Conservation (phyloP, 352 stramenopile species). For the Phytophthora pseudosyringae region DNA sequence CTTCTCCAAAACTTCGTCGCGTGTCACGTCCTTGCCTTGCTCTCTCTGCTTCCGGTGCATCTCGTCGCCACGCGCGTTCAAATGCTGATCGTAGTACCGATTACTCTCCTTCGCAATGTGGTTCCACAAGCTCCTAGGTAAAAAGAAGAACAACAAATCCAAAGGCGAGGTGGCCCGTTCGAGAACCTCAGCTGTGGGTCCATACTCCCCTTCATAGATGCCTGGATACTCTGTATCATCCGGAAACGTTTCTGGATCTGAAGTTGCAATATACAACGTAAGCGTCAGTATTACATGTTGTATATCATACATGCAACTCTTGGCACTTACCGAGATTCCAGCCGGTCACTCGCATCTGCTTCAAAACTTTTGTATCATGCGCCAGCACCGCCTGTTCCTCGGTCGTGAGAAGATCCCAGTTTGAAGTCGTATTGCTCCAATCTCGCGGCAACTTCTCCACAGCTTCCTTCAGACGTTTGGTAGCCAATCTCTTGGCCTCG, state of each 20-base stretch:
- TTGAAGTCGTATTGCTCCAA: not conserved
- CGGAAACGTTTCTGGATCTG: slow-evolving; percentile 3
- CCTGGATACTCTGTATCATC: not conserved
- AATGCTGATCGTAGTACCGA: slow-evolving; percentile 21
- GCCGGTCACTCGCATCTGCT: slow-evolving; percentile 1
- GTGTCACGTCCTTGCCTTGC: not conserved
- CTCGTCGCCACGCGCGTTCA: slow-evolving; percentile 4
- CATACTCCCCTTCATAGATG: not conserved
- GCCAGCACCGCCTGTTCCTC: slow-evolving; percentile 1
- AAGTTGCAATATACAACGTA: slow-evolving; percentile 6
- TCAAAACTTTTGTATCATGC: too few relatives aligned
- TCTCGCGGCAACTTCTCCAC: not conserved
- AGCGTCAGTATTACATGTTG: slow-evolving; percentile 11
- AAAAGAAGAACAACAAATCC: slow-evolving; percentile 17
- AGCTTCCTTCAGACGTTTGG: not conserved
- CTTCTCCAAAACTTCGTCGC: not conserved
- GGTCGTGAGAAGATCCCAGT: too few relatives aligned
- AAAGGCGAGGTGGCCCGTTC: slow-evolving; percentile 4
- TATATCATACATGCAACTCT: slow-evolving; percentile 10
- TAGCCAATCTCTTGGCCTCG: too few relatives aligned
- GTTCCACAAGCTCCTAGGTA: slow-evolving; percentile 14
- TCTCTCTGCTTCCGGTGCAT: slow-evolving; percentile 9
- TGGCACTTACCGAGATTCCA: slow-evolving; percentile 16
- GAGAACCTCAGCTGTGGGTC: not conserved
- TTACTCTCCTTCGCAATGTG: slow-evolving; percentile 15